These are phyloP conservation scores for Cyclotella distinguenda DNA, from an alignment of 108 stramenopile species.

Conservation along the genomic window DNA sequence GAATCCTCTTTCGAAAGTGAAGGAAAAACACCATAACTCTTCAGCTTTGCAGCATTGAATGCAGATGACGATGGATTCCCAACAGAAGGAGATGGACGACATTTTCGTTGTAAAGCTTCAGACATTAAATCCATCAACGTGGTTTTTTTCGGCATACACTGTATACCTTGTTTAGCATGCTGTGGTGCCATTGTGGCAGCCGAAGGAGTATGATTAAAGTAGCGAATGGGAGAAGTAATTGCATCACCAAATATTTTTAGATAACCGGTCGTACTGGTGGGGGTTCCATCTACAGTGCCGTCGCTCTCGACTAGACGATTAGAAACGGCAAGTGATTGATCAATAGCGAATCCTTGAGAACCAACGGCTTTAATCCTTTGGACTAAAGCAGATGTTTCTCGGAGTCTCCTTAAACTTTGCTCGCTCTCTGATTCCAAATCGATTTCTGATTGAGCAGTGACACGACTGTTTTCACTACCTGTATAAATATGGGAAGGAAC, in stretches of 20 bases:
- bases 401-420: slow-evolving; percentile 33
- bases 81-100: slow-evolving; percentile 41
- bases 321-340: slow-evolving; percentile 17
- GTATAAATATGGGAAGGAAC: slow-evolving; percentile 25
- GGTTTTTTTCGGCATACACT: not conserved
- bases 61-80: slow-evolving; percentile 32
- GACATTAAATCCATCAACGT: slow-evolving; percentile 41
- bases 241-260: slow-evolving; percentile 44
- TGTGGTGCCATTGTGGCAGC: slow-evolving; percentile 42
- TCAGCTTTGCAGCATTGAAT: slow-evolving; percentile 30
- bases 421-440: slow-evolving; percentile 41
- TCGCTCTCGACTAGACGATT: slow-evolving; percentile 19
- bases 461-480: not conserved
- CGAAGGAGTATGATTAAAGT: slow-evolving; percentile 53
- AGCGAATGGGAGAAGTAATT: slow-evolving; percentile 46
- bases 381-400: slow-evolving; percentile 53
- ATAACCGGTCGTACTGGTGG: slow-evolving; percentile 45
- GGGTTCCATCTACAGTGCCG: slow-evolving; percentile 35
- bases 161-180: not conserved
- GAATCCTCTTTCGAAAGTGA: slow-evolving; percentile 67
- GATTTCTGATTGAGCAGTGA: slow-evolving; percentile 6
- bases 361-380: slow-evolving; percentile 57
- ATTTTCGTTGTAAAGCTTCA: slow-evolving; percentile 20
- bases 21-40: slow-evolving; percentile 51
- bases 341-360: slow-evolving; percentile 38